Conservation (phyloP, 108 stramenopile species). For the Cyclostephanos tholiformis region DNA sequence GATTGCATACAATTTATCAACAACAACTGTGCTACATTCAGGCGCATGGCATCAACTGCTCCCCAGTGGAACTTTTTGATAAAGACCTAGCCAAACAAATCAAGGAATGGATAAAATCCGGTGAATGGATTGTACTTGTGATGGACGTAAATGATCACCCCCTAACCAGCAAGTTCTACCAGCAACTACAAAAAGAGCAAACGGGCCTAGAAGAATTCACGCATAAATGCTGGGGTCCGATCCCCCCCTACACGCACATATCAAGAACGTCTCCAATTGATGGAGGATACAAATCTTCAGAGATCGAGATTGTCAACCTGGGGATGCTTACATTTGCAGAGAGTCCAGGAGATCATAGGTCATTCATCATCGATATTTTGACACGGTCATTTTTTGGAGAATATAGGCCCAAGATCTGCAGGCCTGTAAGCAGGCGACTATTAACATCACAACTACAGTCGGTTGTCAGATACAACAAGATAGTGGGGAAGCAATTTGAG, state of each 20-base stretch:
- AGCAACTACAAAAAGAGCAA: not conserved
- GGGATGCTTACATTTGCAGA: not conserved
- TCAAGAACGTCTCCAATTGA: not conserved
- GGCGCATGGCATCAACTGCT: not conserved
- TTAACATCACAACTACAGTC: too few species aligned
- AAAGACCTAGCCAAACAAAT: not conserved
- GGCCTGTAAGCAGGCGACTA: too few species aligned
- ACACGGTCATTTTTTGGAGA: too few species aligned
- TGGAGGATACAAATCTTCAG: too few species aligned
- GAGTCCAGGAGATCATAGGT: not conserved
- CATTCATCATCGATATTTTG: too few species aligned
- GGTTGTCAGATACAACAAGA: too few species aligned
- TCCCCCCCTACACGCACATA: not conserved
- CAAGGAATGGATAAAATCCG: not conserved
- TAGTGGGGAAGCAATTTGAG: too few species aligned
- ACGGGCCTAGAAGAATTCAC: not conserved
- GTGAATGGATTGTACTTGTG: not conserved
- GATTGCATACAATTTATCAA: not conserved
- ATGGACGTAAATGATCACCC: constrained; percentile 1
- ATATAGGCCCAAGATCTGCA: too few species aligned
- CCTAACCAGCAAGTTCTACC: too few species aligned
- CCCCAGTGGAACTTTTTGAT: not conserved
- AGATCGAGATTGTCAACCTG: too few species aligned
- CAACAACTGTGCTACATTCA: not conserved
- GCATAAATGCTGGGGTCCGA: not conserved